Evolutionary conservation across 2,329 filamentous ascomycete species (phyloP), one percentile per base, ranked within the genome.

Genomic region (Byssothecium circinans): DNA sequence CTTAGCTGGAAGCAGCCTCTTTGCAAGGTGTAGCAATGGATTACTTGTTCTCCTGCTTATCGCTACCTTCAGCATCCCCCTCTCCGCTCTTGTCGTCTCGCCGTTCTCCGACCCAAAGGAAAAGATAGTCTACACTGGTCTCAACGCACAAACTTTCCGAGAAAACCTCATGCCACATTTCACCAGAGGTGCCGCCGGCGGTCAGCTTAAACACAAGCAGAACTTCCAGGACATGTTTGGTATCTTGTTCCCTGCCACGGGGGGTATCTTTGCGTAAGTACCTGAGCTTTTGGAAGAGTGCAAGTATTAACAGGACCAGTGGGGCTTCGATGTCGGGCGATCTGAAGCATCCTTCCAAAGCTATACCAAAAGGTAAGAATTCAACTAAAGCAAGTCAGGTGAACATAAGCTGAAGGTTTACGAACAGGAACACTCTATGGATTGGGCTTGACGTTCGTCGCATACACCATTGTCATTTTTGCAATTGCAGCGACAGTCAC

Each of bases 301-400:
- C 17, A 18, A 5, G 7, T 8, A 36, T 15, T 36, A 15, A 36
- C 17, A 27, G 2, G 1, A 30, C 18, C n/a, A 80, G 77, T 37
- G 91, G 91, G 15, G 90, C 90, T 6, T 92, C 88, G 58, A 95
- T 95, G 90, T 95, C 89, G 7, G 90, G 90, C 15, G 89, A 95
- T 65, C 71, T 95, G 41, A 87, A 82, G 52, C 86, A 90, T 53
- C 90, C 90, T 0, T 92, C 88, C 76, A 89, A 85, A 67, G 83
- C 89, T 1, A 95, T 95, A 43, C 90, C 90, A 0, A 86, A 83
- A 52, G 90, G 90, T 20, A 12, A 41, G 38, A 30, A 19, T 20
- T 14, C 25, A 40, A 8, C 8, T 11, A 37, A n/a, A 95, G 90
- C 0, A 73, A 95, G 1, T 88, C 84, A 72, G 89, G 89, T 19